Base-by-base conservation (phyloP, 129 eudicot genomes). In the Flaveria robusta region DNA sequence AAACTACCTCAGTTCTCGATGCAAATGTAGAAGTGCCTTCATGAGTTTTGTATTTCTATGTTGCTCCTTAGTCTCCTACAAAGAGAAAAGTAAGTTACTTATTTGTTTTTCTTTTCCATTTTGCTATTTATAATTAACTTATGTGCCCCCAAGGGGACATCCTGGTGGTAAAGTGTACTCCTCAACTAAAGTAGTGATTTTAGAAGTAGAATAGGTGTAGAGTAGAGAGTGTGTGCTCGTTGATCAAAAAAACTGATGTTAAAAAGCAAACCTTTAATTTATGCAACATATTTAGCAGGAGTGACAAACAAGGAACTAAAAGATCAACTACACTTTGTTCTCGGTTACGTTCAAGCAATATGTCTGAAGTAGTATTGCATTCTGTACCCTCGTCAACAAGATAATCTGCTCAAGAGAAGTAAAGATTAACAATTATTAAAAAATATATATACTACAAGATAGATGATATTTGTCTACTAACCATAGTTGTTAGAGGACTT, bases 381-480 rank as follows among this genome's bases (percentile, higher is more conserved):
- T 94, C 99, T 20, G 90, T 77, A 58, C 99, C 92, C 86, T 94
- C 99, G 64, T 91, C 99, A 81, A 94, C 97, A 81, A 94, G 97
- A 79, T 91, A 94, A 89, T 94, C 99, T 94, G 90, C 74, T 64
- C 79, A 74, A 45, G 67, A 41, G 43, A 81, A 83, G 23, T 70
- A 72, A 74, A 62, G 14, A 22, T 63, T 15, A 27, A 63, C 6
- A 62, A 27, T 63, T 14, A 63, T 29, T 63, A 27, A 27, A n/a
- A 29, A 11, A 24, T n/a, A 6, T 9, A 55, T n/a, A 18, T 63
- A 29, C 19, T 6, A 31, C 43, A 34, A 52, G 19, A 18, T 52
- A 54, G 13, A 54, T n/a, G 14, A 34, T 13, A 41, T 56, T 68
- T 13, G 27, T 66, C 43, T 55, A 92, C 96, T 83, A 51, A 94